These are phyloP conservation scores for Wickerhamiella galacta DNA, from an alignment of 805 yeast species.

Conservation along the genomic window DNA sequence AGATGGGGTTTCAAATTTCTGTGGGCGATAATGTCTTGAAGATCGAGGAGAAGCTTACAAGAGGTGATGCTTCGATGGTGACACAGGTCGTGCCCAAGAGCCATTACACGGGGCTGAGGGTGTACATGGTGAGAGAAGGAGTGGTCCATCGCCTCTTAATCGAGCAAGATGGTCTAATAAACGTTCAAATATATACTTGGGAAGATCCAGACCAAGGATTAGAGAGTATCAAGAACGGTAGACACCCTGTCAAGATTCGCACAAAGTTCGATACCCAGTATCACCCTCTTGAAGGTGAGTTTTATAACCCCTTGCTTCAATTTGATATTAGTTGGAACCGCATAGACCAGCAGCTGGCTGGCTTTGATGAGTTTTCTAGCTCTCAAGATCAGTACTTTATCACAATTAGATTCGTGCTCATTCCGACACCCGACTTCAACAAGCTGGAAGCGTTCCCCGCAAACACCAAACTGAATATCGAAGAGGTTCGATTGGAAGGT, in stretches of 20 bases:
- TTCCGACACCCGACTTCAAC: conserved; percentile 34
- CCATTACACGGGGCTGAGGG: conserved; percentile 38
- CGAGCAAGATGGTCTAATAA: conserved; percentile 54
- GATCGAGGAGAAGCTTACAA: conserved; percentile 45
- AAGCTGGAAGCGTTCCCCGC: background rate
- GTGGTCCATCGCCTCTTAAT: conserved; percentile 73
- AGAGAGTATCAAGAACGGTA: background rate
- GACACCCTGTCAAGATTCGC: conserved; percentile 26
- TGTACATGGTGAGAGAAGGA: conserved; percentile 62
- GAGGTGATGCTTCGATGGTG: conserved; percentile 38
- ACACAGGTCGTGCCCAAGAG: conserved; percentile 38
- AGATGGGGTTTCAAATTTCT: conserved; percentile 83
- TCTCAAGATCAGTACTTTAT: conserved; percentile 34
- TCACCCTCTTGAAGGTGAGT: conserved; percentile 38
- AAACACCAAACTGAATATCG: conserved; percentile 52
- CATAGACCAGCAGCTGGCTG: conserved; percentile 82
- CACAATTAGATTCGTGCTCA: conserved; percentile 65
- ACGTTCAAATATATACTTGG: conserved; percentile 53
- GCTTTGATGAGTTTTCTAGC: conserved; percentile 60
- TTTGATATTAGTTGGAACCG: conserved; percentile 65
- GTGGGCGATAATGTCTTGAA: conserved; percentile 49
- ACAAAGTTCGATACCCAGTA: conserved; percentile 64
- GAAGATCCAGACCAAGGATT: conserved; percentile 8
- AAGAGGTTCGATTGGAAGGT: conserved; percentile 89
- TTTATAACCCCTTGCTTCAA: conserved; percentile 27